Conservation (phyloP, 1,284 basidiomycete genomes). For the Blastosporella zonata region DNA sequence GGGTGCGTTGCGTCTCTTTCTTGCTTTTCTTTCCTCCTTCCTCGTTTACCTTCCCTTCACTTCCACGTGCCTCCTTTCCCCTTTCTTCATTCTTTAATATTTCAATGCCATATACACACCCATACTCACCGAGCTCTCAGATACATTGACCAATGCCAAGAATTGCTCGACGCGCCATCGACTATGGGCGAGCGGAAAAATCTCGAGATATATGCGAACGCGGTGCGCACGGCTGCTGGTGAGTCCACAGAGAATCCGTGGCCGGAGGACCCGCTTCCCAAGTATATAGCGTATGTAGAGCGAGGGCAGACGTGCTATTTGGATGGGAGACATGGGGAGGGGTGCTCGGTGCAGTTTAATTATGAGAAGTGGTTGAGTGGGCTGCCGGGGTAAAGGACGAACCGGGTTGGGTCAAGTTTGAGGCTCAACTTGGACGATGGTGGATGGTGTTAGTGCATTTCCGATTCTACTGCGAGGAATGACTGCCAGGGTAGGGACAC, state of each 20-base stretch:
- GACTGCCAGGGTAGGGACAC: too few species aligned
- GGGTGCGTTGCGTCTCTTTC: slow-evolving; percentile 46
- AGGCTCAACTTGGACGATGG: too few species aligned
- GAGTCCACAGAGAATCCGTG: slow-evolving; percentile 37
- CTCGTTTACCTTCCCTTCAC: too few species aligned
- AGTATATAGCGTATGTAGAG: slow-evolving; percentile 41
- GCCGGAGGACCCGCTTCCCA: slow-evolving; percentile 40
- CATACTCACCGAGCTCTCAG: slow-evolving; percentile 29
- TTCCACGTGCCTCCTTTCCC: too few species aligned
- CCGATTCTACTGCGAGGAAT: too few species aligned
- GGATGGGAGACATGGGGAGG: slow-evolving; percentile 29
- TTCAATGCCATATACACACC: too few species aligned
- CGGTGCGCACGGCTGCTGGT: slow-evolving; percentile 42
- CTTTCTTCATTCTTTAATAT: too few species aligned
- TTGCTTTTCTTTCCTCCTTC: neutral
- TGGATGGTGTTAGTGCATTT: too few species aligned
- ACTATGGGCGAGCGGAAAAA: slow-evolving; percentile 52
- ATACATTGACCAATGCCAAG: slow-evolving; percentile 71
- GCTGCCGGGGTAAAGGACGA: slow-evolving; percentile 8
- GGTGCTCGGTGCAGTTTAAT: slow-evolving; percentile 36
- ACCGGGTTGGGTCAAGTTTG: neutral
- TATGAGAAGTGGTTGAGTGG: slow-evolving; percentile 38
- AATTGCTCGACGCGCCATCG: slow-evolving; percentile 54
- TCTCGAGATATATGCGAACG: slow-evolving; percentile 50
- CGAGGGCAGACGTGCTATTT: slow-evolving; percentile 31